Evolutionary conservation across 257 asterid genomes (phyloP), one percentile per base, ranked within the genome.

Genomic region (Fraxinus excelsior): DNA sequence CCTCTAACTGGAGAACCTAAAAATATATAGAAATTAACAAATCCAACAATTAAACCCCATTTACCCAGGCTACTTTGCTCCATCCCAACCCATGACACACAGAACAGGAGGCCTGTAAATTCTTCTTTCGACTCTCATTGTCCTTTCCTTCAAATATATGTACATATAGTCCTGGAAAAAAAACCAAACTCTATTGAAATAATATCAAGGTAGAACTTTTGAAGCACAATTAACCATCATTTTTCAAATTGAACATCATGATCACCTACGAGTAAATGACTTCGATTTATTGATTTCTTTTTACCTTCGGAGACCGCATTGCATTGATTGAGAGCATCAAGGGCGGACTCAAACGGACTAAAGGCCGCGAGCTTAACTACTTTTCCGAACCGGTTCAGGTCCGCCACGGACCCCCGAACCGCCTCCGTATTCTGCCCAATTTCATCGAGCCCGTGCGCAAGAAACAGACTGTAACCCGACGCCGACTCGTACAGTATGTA

Each of bases 381-480:
- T 84, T 92, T 95, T 0, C 96, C 97, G 74, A 95, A 93, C 38
- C 99, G 91, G 71, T 84, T 87, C 16, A 92, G 84, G 82, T 95
- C 99, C 7, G 81, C 7, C 19, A 95, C 88, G 32, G 99, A 95
- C 83, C 74, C 86, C 78, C 96, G 85, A 42, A 93, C 96, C 0
- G 91, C 96, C 83, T 93, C 98, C 14, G 91, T 88, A 53, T 93
- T 92, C 91, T 93, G 99, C 3, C 97, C 97, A 5, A 95, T 93
- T 81, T 93, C 96, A 78, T 95, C 99, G 26, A 95, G 79, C 0
- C 97, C 99, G 5, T 91, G 86, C 0, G 89, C 98, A 8, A 73
- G 38, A 74, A 93, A 90, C 76, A 95, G 74, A 0, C 81, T 85
- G 49, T 93, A 93, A 0, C 99, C 99, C 1, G 97, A 91, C 21